Evolutionary conservation across 169 alveolate genomes (phyloP), one percentile per base, ranked within the genome.

Genomic region (Plasmodium coatneyi): DNA sequence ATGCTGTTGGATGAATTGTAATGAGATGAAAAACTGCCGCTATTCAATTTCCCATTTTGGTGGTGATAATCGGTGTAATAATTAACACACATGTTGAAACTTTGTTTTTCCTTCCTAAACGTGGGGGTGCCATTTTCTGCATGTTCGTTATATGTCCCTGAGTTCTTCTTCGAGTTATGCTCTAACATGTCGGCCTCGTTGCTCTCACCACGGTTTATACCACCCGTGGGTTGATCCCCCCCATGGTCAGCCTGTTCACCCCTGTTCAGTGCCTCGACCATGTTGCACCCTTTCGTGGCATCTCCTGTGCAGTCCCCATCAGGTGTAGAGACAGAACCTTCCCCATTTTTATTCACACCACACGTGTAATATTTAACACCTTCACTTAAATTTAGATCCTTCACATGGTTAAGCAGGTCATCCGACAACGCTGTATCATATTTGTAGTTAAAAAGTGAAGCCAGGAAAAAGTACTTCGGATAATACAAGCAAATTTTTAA

Each of bases 401-500:
- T 89, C 46, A 89, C 34, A 89, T 66, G 71, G 34, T 54, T 60
- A 60, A 89, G 81, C 16, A 89, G 34, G 3, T 12, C 52, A 25
- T 89, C 71, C n/a, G 94, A 89, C 71, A 79, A 32, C 1, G 19
- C 66, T 1, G 89, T 89, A n/a, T 89, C 89, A 56, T 89, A 78
- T 79, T 89, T 89, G 39, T 56, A 89, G 19, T 30, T 91, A 91
- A 81, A 82, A 32, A 91, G 78, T 10, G 71, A 91, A 22, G 95
- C 82, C 72, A 91, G 19, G 80, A 91, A 91, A 80, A 91, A 91
- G 74, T 80, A 91, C 22, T 32, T 34, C 2, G 95, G 95, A 43
- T 91, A 80, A 34, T 91, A 91, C 66, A 91, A 80, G 43, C 95
- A 91, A 30, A 91, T 81, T 46, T 91, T 91, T 76, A 91, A 91